Evolutionary conservation across 345 rosid species (phyloP), one percentile per base, ranked within the genome.

Genomic region (Aquilaria yunnanensis): DNA sequence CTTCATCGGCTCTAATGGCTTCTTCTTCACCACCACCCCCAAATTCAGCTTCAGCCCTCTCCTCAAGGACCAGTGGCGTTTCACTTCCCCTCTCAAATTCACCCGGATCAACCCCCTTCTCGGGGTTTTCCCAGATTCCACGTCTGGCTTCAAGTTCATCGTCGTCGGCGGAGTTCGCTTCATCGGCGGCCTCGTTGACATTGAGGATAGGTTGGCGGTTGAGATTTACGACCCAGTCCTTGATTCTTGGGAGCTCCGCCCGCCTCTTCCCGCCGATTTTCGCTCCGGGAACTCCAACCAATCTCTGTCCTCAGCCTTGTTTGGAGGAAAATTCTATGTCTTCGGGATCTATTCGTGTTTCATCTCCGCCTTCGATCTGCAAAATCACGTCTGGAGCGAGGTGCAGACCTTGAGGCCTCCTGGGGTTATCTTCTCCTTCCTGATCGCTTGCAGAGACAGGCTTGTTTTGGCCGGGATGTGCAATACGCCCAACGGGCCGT

Each of bases 341-440:
- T 86, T 85, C 60, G 96, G 88, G 37, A 78, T 80, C 70, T 79
- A 72, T 53, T 70, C 85, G 0, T 79, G 68, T 65, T 84, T 83
- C 33, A 47, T 88, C 53, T 85, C 98, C 0, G 81, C 74, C 47
- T 88, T 92, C 37, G 84, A 81, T 71, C 70, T 92, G 80, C 66
- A 60, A 41, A 61, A 71, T 6, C 84, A 62, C 32, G 74, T 78
- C 2, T 92, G 96, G 96, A 77, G 85, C 73, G 71, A 73, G 33
- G 96, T 86, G 8, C 85, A 77, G 60, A 86, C 90, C 2, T 78
- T 92, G 23, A 75, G 94, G 72, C 98, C 92, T 10, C 92, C 92
- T 2, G 97, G 90, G 14, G 78, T 83, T 6, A 57, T 70, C 12
- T 91, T 88, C 32, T 83, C 82, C 0, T 92, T 85, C 76, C 66